Evolutionary conservation across 2,329 filamentous ascomycete species (phyloP).

Genomic region (Davidsoniella virescens): DNA sequence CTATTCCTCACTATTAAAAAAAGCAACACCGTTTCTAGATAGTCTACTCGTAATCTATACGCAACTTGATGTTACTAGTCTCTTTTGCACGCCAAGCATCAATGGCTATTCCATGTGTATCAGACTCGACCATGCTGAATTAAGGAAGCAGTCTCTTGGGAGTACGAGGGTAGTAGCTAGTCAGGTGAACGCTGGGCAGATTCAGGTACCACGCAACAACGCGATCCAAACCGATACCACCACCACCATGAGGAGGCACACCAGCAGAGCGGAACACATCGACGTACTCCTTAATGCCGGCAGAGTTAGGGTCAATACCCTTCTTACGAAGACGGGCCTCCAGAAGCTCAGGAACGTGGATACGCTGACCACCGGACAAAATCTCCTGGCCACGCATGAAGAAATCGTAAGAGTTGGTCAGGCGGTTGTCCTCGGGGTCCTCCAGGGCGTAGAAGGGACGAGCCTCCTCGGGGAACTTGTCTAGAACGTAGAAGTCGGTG

Average conservation of each 20-base stretch:
- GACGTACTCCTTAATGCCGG: slow-evolving; percentile 78
- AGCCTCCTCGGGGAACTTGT: slow-evolving; percentile 83
- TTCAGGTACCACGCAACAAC: slow-evolving; percentile 54
- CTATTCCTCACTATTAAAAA: no score
- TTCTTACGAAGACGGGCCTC: slow-evolving; percentile 61
- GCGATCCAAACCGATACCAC: slow-evolving; percentile 78
- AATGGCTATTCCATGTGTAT: background rate
- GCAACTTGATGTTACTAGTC: no score
- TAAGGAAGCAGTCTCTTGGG: slow-evolving; percentile 42
- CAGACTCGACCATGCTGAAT: background rate
- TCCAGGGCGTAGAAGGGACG: slow-evolving; percentile 88
- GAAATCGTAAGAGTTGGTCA: slow-evolving; percentile 61
- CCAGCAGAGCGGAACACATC: slow-evolving; percentile 66
- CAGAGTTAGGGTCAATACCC: slow-evolving; percentile 60
- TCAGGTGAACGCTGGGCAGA: slow-evolving; percentile 41
- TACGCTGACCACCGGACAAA: slow-evolving; percentile 79
- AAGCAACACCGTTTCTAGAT: no score
- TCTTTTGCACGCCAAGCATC: no score
- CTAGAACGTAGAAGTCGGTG: slow-evolving; percentile 91
- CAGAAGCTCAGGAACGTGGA: slow-evolving; percentile 62
- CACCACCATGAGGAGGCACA: slow-evolving; percentile 78
- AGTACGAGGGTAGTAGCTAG: slow-evolving; percentile 41
- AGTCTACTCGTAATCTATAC: no score
- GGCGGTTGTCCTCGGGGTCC: slow-evolving; percentile 46
- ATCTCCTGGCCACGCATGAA: slow-evolving; percentile 91